These are phyloP conservation scores for Solanum chiquidenum DNA, from an alignment of 257 asterid species.

Conservation along the genomic window DNA sequence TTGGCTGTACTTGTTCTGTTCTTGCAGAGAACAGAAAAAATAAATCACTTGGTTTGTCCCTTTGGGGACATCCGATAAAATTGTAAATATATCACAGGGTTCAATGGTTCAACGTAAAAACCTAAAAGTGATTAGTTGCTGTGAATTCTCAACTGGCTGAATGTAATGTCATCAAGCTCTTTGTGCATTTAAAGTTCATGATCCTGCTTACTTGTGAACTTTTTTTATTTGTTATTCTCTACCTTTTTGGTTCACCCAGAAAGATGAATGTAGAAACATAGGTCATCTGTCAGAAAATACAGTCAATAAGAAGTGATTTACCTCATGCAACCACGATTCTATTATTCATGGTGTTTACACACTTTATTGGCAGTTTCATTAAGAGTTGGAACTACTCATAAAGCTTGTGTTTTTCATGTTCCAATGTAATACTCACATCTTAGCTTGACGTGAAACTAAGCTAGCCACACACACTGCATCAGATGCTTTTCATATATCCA, in stretches of 20 bases:
- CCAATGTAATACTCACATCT: background rate
- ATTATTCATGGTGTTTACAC: background rate
- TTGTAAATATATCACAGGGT: background rate
- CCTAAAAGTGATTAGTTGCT: background rate
- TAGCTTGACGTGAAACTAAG: background rate
- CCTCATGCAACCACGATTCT: background rate
- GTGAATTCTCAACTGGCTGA: background rate
- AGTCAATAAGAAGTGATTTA: background rate
- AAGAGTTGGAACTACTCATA: background rate
- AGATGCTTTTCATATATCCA: background rate
- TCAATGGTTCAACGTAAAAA: background rate
- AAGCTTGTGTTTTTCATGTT: background rate
- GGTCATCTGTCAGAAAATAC: background rate
- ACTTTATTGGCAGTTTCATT: background rate
- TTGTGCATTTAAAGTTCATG: background rate
- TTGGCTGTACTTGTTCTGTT: background rate
- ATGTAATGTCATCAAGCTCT: background rate
- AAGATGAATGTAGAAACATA: background rate
- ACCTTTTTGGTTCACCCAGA: background rate
- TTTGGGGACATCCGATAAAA: constrained; percentile 25
- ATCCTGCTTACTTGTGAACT: background rate
- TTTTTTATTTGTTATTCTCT: background rate
- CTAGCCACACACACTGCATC: background rate
- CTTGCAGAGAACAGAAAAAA: background rate
- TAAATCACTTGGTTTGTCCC: constrained; percentile 7